These are phyloP conservation scores for Tulasnella sp. DNA, from an alignment of 768 basidiomycete genomes.

Conservation along the genomic window DNA sequence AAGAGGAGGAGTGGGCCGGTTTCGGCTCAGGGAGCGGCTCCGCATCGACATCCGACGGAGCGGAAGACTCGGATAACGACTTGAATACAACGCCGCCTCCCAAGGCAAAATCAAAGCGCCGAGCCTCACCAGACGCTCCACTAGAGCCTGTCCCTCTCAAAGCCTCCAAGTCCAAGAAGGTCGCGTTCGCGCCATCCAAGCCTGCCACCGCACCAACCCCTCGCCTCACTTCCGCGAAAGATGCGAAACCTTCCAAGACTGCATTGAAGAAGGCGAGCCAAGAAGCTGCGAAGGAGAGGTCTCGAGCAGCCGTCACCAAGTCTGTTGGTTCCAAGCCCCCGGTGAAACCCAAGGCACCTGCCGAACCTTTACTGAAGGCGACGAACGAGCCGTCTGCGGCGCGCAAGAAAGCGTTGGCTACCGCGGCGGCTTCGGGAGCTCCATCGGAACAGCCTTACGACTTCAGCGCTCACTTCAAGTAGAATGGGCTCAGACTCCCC, in stretches of 20 bases:
- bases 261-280: constrained; percentile 15
- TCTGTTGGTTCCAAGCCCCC: not conserved
- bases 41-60: constrained; percentile 23
- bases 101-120: constrained; percentile 36
- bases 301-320: not conserved
- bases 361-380: not conserved
- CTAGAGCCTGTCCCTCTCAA: constrained; percentile 12
- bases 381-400: not conserved
- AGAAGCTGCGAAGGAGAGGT: not conserved
- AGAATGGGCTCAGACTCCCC: not conserved
- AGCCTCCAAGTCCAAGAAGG: constrained; percentile 32
- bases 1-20: constrained; percentile 13
- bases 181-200: constrained; percentile 35
- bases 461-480: constrained; percentile 8
- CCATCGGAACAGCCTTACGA: constrained; percentile 2
- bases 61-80: constrained; percentile 23
- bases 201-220: constrained; percentile 16
- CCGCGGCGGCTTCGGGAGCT: not conserved
- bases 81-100: constrained; percentile 25
- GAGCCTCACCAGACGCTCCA: constrained; percentile 24
- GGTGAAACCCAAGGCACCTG: not conserved
- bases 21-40: constrained; percentile 16
- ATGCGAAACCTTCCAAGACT: not conserved
- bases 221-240: constrained; percentile 9
- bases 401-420: not conserved